Conservation (phyloP, 1,139 yeast genomes). For the Suhomyces kunorum region DNA sequence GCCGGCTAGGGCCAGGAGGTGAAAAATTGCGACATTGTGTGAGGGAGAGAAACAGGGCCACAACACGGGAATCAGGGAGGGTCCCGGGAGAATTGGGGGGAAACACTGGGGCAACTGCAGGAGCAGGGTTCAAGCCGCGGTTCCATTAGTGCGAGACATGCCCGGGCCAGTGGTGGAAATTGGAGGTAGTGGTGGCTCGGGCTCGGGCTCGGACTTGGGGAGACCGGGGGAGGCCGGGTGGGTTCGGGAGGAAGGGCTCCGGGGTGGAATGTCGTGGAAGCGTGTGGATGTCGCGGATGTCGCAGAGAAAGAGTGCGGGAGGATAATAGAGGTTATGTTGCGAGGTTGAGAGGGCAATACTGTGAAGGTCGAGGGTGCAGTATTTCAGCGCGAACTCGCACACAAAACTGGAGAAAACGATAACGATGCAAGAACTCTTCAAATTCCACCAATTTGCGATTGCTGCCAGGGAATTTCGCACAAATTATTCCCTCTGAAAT, state of each 20-base stretch:
- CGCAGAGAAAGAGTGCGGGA: neutral
- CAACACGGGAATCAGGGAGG: too few relatives aligned
- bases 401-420: too few relatives aligned
- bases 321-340: too few relatives aligned
- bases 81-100: neutral
- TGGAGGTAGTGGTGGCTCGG: neutral
- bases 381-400: too few relatives aligned
- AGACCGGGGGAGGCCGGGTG: constrained; percentile 7
- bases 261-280: constrained; percentile 4
- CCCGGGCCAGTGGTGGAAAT: constrained; percentile 6
- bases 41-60: too few relatives aligned
- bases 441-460: too few relatives aligned
- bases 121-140: neutral
- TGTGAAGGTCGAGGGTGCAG: too few relatives aligned
- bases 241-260: constrained; percentile 8
- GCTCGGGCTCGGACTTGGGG: constrained; percentile 13
- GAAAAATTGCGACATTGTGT: constrained; percentile 6
- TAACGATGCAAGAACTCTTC: too few relatives aligned
- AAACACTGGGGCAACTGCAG: neutral
- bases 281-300: neutral
- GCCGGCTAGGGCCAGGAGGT: neutral
- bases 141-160: constrained; percentile 6
- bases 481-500: too few relatives aligned
- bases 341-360: too few relatives aligned
- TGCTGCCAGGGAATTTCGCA: too few relatives aligned